Base-by-base conservation (phyloP, 176 grass and related monocot species). In the Oryza coarctata region DNA sequence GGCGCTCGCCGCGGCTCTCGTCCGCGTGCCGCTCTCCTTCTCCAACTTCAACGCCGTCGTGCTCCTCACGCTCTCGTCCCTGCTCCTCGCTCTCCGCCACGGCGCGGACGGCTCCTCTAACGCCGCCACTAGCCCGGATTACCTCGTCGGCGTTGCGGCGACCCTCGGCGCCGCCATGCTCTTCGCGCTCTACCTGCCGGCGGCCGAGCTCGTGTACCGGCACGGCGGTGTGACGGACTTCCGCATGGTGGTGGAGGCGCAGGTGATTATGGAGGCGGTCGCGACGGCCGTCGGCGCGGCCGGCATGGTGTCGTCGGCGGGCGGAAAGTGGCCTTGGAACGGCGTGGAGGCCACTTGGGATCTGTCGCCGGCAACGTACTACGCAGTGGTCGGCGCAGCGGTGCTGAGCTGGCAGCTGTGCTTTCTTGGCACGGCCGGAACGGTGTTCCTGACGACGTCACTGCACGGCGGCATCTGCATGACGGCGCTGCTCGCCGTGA, bases 391-490 rank as follows among this genome's bases (percentile, higher is more conserved):
- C 35, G 86, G 64, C 31, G 86, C 86, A 7, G 82, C 86, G 6
- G 83, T 88, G 1, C 14, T 88, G 5, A 83, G 64, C 17, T 94
- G 92, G 92, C 92, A 94, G 70, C 50, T 94, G 49, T 86, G 88
- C 79, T 94, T 94, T 66, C 63, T 94, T 20, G 88, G 88, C 32
- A 94, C 88, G 28, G 88, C 88, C 6, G 88, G 88, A 8, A 84
- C 87, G 82, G 80, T 93, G 8, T 93, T 88, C 65, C 79, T 90
- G 2, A 93, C 88, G 28, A 79, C 91, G 57, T 90, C 91, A 1
- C 78, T 93, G 41, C 82, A 89, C 75, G 86, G 91, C 12, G 91
- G 88, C 33, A 90, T 93, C 67, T 93, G 91, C 87, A 90, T 93
- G 91, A 93, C 91, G 50, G 91, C 91, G 6, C 79, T 93, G 38